Evolutionary conservation across 1,284 basidiomycete genomes (phyloP).

Genomic region (Pseudozyma hubeiensis): DNA sequence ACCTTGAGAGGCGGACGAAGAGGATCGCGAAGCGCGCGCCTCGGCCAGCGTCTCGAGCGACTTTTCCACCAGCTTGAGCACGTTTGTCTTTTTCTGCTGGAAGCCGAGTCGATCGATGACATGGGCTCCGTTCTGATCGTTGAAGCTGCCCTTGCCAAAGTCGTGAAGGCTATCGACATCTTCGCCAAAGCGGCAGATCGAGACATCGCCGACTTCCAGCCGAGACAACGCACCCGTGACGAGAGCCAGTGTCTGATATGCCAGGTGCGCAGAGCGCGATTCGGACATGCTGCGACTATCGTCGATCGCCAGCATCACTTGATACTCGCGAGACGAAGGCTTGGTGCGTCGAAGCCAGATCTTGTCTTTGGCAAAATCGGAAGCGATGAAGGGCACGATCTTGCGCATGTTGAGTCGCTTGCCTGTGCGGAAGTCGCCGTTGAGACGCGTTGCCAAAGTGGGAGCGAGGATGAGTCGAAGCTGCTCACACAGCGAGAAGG

Average conservation of each 20-base stretch:
- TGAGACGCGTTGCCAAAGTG: conserved; percentile 90
- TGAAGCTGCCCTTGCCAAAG: conserved; percentile 71
- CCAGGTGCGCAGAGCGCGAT: conserved; percentile 89
- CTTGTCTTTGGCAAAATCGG: conserved; percentile 99
- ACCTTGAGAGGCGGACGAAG: conserved; percentile 50
- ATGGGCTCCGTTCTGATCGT: conserved; percentile 72
- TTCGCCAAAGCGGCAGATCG: conserved; percentile 90
- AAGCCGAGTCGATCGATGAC: conserved; percentile 89
- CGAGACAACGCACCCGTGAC: conserved; percentile 90
- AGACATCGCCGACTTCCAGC: conserved; percentile 93
- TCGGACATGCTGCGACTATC: conserved; percentile 98
- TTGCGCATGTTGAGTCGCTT: conserved; percentile 99
- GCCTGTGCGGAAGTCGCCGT: conserved; percentile 97
- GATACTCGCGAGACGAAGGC: conserved; percentile 94
- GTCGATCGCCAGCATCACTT: conserved; percentile 92
- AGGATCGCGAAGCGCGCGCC: conserved; percentile 77
- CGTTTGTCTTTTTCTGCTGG: conserved; percentile 89
- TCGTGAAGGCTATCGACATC: conserved; percentile 87
- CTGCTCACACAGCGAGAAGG: conserved; percentile 83
- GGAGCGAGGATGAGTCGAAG: conserved; percentile 96
- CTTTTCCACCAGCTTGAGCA: conserved; percentile 84
- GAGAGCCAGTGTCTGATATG: conserved; percentile 91
- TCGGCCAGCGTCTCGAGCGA: conserved; percentile 81
- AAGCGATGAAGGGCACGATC: conserved; percentile 97
- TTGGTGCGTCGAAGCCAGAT: conserved; percentile 97